Conservation (phyloP, 1,284 basidiomycete species). For the Agroathelia rolfsii region DNA sequence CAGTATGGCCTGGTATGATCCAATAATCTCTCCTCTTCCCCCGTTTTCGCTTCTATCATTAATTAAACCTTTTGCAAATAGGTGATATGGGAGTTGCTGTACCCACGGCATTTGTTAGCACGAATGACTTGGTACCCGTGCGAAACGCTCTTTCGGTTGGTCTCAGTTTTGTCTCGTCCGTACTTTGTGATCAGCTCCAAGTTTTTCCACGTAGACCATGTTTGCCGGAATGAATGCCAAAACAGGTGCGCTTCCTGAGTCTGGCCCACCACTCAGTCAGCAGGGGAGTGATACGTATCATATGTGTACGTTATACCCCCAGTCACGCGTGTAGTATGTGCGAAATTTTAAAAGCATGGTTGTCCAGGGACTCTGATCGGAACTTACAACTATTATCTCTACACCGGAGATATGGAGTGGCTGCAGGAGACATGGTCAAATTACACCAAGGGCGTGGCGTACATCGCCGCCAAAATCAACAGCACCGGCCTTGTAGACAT, state of each 20-base stretch:
- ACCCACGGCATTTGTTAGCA: slow-evolving; percentile 50
- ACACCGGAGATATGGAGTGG: slow-evolving; percentile 34
- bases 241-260: slow-evolving; percentile 47
- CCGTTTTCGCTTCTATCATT: not conserved
- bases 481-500: slow-evolving; percentile 32
- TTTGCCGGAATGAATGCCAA: slow-evolving; percentile 39
- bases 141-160: slow-evolving; percentile 46
- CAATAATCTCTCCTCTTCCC: not conserved
- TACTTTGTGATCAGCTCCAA: too few relatives aligned
- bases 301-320: too few relatives aligned
- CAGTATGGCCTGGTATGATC: slow-evolving; percentile 42
- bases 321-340: too few relatives aligned
- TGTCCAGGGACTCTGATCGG: slow-evolving; percentile 42
- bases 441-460: slow-evolving; percentile 35
- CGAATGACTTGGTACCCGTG: slow-evolving; percentile 44
- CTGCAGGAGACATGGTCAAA: slow-evolving; percentile 31
- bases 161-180: too few relatives aligned
- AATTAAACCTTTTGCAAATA: slow-evolving; percentile 10
- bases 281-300: slow-evolving; percentile 39
- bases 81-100: slow-evolving; percentile 58
- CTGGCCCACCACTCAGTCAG: slow-evolving; percentile 47
- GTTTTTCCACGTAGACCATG: too few relatives aligned
- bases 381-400: slow-evolving; percentile 36
- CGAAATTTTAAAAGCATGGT: too few relatives aligned
- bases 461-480: slow-evolving; percentile 34